Base-by-base conservation (phyloP, 73 alveolate genomes). In the Breviolum minutum region DNA sequence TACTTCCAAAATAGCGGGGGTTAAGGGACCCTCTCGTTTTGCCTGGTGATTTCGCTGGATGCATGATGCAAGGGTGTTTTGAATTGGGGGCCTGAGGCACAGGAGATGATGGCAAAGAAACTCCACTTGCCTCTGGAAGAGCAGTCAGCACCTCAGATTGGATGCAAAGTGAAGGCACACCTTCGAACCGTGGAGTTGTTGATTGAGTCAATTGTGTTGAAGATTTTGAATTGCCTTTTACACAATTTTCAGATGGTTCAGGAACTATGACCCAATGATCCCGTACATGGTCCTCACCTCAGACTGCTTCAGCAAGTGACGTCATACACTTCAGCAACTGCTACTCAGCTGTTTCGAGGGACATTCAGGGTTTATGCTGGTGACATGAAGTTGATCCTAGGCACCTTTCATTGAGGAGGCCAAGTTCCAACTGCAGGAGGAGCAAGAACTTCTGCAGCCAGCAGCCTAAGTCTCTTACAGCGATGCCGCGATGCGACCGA, bases 321-420 rank as follows among this genome's bases (percentile, higher is more conserved):
- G 54, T 40, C 54, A 40, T 40, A 40, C 54, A 40, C 54, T 40
- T 40, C 54, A 40, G 54, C 54, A 40, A 40, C 5, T 40, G 54
- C 54, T 68, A 68, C 77, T 17, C 77, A 68, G 77, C 77, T 68
- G 77, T 22, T 14, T 40, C 54, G 77, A 68, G 77, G n/a, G 77
- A 68, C 24, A 14, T 17, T 68, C 8, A 68, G 17, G 77, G 17
- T 14, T 2, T 68, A 68, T 17, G 17, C 24, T 22, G n/a, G 77
- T 4, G 17, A 14, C 77, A 68, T 14, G 24, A 17, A 68, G 77
- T 68, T 68, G 54, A 40, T 40, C 54, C 13, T 24, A 83, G 92
- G 95, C 95, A 27, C 95, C 95, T 64, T 87, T 63, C 95, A 87
- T 87, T 26, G 95, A 87, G 64, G 95, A 87, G 95, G 95, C 95